phyloP scores from a whole-genome alignment of 768 basidiomycete species.

The Cystobasidium onofrii region DNA sequence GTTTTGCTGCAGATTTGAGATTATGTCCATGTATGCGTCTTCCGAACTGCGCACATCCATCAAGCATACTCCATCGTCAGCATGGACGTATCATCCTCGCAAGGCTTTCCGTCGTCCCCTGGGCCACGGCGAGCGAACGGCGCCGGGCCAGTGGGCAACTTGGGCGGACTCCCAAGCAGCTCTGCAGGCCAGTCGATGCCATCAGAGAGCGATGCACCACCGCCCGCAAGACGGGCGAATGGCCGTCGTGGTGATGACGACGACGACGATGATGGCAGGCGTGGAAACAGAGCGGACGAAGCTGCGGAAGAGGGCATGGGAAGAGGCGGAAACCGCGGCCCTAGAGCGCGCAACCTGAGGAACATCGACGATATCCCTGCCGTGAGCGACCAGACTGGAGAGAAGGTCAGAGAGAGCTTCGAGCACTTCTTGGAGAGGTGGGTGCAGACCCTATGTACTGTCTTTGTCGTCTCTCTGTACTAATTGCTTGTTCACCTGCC shows the following conservation, averaged over 20 bases:
- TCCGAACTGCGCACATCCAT: not conserved
- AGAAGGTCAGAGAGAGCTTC: conserved; percentile 86
- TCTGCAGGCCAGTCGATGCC: conserved; percentile 1
- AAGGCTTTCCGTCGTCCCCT: conserved; percentile 1
- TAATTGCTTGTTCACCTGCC: not conserved
- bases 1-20: too few species aligned
- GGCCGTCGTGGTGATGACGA: not conserved
- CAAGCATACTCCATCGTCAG: not conserved
- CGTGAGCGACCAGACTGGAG: conserved; percentile 74
- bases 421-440: conserved; percentile 85
- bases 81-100: conserved; percentile 5
- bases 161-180: not conserved
- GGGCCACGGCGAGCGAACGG: not conserved
- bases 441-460: conserved; percentile 43
- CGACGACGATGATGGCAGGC: not conserved
- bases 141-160: not conserved
- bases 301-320: conserved; percentile 13
- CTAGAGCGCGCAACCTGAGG: not conserved
- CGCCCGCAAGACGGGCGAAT: not conserved
- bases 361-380: conserved; percentile 24
- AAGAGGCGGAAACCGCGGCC: not conserved
- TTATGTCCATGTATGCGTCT: too few species aligned
- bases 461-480: not conserved
- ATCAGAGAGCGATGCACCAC: not conserved
- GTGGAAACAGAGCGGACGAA: conserved; percentile 1